Evolutionary conservation across 371 early-diverging fungal genomes (phyloP), one percentile per base, ranked within the genome.

Genomic region (Rozella allomycis): DNA sequence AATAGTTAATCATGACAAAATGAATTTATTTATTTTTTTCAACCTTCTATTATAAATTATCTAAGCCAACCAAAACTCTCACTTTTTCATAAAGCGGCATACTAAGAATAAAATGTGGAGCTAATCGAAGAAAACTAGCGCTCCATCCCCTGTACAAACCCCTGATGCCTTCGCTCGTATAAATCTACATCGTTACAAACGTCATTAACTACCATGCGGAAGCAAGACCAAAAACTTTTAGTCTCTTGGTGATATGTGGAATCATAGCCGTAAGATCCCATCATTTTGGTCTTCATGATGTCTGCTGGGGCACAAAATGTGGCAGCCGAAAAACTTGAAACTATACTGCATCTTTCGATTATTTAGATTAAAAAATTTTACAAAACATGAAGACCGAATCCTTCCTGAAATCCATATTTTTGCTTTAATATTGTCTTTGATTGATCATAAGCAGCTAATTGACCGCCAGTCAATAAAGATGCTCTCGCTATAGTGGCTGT

Each of bases 1-100:
- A n/a, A n/a, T n/a, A n/a, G n/a, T n/a, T n/a, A n/a, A n/a, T 68
- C 67, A 5, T 70, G 67, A 27, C 64, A 60, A 25, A 35, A 18
- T 31, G 25, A 23, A 5, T n/a, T 18, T 12, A 20, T 11, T 7
- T 9, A 17, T 12, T 33, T 22, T 8, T 17, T 25, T 25, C 13
- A 10, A 25, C 25, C 25, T 25, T n/a, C 2, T 3, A n/a, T 3
- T 3, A 3, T 3, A 25, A 25, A 3, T n/a, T 25, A 25, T 27
- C 30, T 21, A 45, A 9, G 2, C 46, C 46, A 6, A 44, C 11
- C 35, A 32, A 1, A 13, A 21, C 12, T 8, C 50, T 37, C 5
- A 45, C 26, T 32, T 37, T 35, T 23, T 49, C 50, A 20, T 35
- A 49, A 11, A 49, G 27, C 1, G 50, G 50, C 30, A 49, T n/a